Base-by-base conservation (phyloP, 805 yeast genomes). In the Yamadazyma takamatsuzukensis region DNA sequence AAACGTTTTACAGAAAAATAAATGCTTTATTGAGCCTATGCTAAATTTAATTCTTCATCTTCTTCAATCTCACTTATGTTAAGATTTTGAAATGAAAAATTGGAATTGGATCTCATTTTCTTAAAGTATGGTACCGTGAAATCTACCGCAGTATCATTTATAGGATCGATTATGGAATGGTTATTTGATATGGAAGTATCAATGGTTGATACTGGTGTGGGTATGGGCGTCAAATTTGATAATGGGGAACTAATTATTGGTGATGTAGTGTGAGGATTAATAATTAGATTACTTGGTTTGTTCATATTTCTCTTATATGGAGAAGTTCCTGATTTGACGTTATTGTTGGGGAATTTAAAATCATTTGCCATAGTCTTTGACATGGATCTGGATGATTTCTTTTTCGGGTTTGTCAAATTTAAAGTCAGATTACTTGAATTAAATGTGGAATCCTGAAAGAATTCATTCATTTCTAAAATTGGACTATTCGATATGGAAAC, bases 111-210 rank as follows among this genome's bases (percentile, higher is more conserved):
- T 18, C 33, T 15, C 25, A n/a, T n/a, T n/a, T 34, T 34, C 27
- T 34, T 27, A 13, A 37, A 36, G 18, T 31, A 39, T 8, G 62
- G 58, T 15, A 57, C 52, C 1, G 56, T 40, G 32, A 61, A 61
- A 34, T 63, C 68, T 12, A 59, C 64, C 5, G 68, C 68, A 2
- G 61, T 43, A 34, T 62, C 69, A 36, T 61, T 61, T 34, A 61
- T 63, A 11, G 65, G 62, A 37, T 63, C 69, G 25, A 60, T 49
- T 23, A 53, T 40, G 8, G 53, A 42, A 15, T 34, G 38, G 28
- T 12, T 33, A 23, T 21, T 16, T 18, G 32, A 29, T 6, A 38
- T 30, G 2, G 40, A 32, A 15, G 43, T 40, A 19, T 51, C 45
- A 2, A 42, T 29, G 7, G 45, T 34, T 7, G 54, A 47, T 32